Evolutionary conservation across 176 grass and related monocot genomes (phyloP), one percentile per base, ranked within the genome.

Genomic region (Zoysia japonica): DNA sequence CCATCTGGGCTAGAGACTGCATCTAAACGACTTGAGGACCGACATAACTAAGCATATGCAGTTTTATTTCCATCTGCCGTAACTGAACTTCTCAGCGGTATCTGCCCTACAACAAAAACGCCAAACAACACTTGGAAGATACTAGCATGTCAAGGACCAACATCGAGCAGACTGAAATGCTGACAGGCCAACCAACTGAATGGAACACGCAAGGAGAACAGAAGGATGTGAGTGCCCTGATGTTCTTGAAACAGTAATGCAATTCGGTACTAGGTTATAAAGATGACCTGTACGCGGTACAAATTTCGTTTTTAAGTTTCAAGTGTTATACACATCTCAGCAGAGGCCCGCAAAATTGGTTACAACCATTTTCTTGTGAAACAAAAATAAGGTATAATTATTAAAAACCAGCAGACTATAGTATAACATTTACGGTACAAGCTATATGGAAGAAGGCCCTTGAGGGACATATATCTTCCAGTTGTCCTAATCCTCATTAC

Each of bases 401-500:
- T 47, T 28, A 36, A 50, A 50, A 68, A 59, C 5, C 46, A 65
- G 16, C 42, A 63, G 38, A 78, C 67, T 70, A 36, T 51, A 62
- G 64, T 71, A 11, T 14, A n/a, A 53, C 51, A 72, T 81, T 47
- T 53, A 77, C 47, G 51, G 11, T 87, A 76, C 66, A 81, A 86
- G 11, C 76, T 85, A 80, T 80, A 75, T 19, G 41, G 53, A 81
- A 47, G 61, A 75, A 71, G 68, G 3, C 0, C 47, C 61, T 78
- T 53, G n/a, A 11, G 28, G 41, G 61, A 75, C 84, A 79, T 64
- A 20, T 47, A 77, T 54, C 57, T 59, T 81, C 78, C 42, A 67
- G 47, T 81, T 80, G 87, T 66, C 75, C 39, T 49, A 67, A 62
- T 81, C 65, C 83, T 77, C 54, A 74, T 80, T 79, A 40, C 44